Conservation (phyloP, 441 rosid genomes). For the Syzygium syzygioides region DNA sequence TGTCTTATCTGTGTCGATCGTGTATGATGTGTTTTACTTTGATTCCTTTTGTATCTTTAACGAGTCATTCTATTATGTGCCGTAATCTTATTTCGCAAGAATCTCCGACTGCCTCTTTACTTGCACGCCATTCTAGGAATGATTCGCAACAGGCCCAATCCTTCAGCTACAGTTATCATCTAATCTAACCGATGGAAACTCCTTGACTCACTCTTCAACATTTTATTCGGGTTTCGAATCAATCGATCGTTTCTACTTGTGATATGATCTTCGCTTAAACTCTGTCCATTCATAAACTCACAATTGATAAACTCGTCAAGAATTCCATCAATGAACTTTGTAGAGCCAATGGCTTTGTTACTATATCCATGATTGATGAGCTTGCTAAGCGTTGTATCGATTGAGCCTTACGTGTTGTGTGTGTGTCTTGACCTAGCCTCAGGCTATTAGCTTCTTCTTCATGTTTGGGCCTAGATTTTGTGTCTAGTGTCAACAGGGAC, state of each 20-base stretch:
- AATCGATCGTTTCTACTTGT: rapidly evolving
- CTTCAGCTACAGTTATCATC: not conserved
- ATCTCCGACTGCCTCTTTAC: not conserved
- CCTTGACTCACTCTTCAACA: not conserved
- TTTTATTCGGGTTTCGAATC: not conserved
- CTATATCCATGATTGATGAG: not conserved
- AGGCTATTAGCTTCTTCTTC: not conserved
- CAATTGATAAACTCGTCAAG: not conserved
- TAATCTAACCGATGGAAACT: rapidly evolving
- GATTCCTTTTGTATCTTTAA: not conserved
- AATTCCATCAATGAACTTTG: not conserved
- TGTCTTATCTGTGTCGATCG: not conserved
- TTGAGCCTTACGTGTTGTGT: not conserved
- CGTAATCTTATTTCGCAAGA: not conserved
- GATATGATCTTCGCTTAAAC: not conserved
- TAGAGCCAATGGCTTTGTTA: not conserved
- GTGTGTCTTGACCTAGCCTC: not conserved
- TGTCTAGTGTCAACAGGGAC: not conserved
- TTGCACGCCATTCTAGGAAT: not conserved
- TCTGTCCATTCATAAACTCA: not conserved
- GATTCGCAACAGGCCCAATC: not conserved
- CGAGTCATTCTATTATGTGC: not conserved
- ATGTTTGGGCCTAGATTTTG: not conserved
- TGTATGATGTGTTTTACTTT: not conserved
- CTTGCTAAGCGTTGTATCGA: not conserved